Percentiles rank a stretch among this genome's conserved stretches.
phyloP scores from a whole-genome alignment of 208 protist species.

The Leishmania turanica region DNA sequence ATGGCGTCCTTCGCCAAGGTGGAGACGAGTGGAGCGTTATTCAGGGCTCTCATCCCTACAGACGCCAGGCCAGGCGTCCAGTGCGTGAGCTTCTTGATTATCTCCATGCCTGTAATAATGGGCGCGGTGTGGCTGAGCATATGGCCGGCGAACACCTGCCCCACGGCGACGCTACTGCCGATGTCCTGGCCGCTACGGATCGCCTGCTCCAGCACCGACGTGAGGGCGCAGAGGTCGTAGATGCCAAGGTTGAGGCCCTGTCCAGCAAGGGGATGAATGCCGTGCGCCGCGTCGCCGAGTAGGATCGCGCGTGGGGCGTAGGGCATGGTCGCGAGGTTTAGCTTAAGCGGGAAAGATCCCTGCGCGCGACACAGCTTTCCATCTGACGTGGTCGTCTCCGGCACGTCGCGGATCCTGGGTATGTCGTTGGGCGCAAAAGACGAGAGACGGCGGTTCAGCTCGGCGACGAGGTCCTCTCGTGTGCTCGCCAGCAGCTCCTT shows the following conservation, averaged over 20 bases:
- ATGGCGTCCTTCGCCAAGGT: constrained; percentile 80
- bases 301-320: constrained; percentile 70
- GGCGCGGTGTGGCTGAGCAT: constrained; percentile 78
- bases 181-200: constrained; percentile 79
- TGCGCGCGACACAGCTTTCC: constrained; percentile 53
- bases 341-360: constrained; percentile 71
- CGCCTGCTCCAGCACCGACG: constrained; percentile 58
- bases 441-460: constrained; percentile 72
- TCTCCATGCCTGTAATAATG: constrained; percentile 83
- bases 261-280: constrained; percentile 92
- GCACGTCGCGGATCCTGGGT: constrained; percentile 72
- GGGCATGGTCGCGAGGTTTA: constrained; percentile 67
- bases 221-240: constrained; percentile 83
- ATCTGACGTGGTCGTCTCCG: constrained; percentile 40
- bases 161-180: constrained; percentile 70
- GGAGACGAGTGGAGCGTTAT: constrained; percentile 68
- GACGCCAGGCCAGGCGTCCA: constrained; percentile 51
- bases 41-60: constrained; percentile 72
- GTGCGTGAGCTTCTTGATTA: constrained; percentile 64
- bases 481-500: constrained; percentile 50
- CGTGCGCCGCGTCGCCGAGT: constrained; percentile 89
- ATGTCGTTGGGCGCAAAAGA: constrained; percentile 78
- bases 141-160: constrained; percentile 69
- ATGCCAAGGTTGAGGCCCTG: constrained; percentile 94
- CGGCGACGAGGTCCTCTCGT: constrained; percentile 59